Conservation (phyloP, 495 filamentous ascomycete genomes). For the Annulohypoxylon moriforme region DNA sequence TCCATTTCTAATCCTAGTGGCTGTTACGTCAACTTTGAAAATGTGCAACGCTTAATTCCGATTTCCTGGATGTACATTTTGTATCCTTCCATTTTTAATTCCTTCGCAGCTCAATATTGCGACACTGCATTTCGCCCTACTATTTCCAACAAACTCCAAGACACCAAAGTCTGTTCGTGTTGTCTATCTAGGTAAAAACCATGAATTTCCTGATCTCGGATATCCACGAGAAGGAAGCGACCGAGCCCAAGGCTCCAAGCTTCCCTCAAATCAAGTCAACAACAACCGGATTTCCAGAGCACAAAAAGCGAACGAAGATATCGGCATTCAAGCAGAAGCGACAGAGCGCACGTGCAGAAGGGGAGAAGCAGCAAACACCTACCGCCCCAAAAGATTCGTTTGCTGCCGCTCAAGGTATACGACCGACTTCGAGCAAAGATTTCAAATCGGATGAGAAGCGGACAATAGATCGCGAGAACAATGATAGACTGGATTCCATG, state of each 20-base stretch:
- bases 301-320: constrained; percentile 76
- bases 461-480: constrained; percentile 85
- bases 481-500: constrained; percentile 78
- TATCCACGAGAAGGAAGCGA: constrained; percentile 76
- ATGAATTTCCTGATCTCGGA: constrained; percentile 75
- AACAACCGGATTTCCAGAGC: constrained; percentile 84
- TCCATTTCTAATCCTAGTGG: constrained; percentile 12
- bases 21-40: constrained; percentile 35
- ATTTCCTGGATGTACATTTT: background rate
- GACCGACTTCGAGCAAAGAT: constrained; percentile 9
- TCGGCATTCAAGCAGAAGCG: constrained; percentile 84
- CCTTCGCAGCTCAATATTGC: background rate
- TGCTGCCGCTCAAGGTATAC: constrained; percentile 4
- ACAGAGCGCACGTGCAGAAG: constrained; percentile 40
- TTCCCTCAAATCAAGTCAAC: constrained; percentile 69
- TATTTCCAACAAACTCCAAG: background rate
- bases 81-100: background rate
- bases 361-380: constrained; percentile 24
- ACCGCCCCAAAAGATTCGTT: constrained; percentile 30
- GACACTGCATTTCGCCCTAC: background rate
- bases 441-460: constrained; percentile 67
- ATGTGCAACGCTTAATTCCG: constrained; percentile 4
- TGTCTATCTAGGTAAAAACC: background rate
- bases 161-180: background rate
- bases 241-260: constrained; percentile 67